Conservation (phyloP, 768 basidiomycete species). For the Phaeotremella fagi region DNA sequence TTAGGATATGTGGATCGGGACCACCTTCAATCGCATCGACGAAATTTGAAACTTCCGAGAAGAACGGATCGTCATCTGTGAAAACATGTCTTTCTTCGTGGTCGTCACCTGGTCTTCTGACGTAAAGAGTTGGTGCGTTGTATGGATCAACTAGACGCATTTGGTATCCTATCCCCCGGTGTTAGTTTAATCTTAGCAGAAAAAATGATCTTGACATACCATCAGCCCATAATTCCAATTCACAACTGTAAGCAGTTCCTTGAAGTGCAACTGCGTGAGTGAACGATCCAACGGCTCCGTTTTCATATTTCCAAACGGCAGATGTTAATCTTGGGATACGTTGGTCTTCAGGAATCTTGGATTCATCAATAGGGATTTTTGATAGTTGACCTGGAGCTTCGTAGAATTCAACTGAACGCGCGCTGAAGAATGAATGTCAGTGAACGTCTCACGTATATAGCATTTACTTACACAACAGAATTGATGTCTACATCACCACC, state of each 20-base stretch:
- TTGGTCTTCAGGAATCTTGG: slow-evolving; percentile 74
- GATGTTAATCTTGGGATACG: slow-evolving; percentile 90
- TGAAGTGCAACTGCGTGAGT: slow-evolving; percentile 87
- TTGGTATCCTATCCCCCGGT: slow-evolving; percentile 61
- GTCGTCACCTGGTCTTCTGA: slow-evolving; percentile 53
- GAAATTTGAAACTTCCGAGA: slow-evolving; percentile 85
- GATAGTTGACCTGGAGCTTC: slow-evolving; percentile 80
- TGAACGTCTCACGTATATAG: not conserved
- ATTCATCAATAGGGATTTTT: slow-evolving; percentile 78
- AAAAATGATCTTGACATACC: slow-evolving; percentile 52
- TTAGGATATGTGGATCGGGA: slow-evolving; percentile 74
- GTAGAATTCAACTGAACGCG: slow-evolving; percentile 87
- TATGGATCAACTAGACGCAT: slow-evolving; percentile 67
- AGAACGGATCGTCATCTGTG: slow-evolving; percentile 51
- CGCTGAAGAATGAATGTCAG: slow-evolving; percentile 20
- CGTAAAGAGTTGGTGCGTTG: slow-evolving; percentile 78
- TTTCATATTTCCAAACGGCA: slow-evolving; percentile 96
- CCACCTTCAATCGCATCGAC: slow-evolving; percentile 85
- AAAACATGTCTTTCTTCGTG: slow-evolving; percentile 47
- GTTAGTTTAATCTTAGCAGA: not conserved
- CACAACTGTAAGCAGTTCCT: slow-evolving; percentile 87
- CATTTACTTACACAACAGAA: slow-evolving; percentile 51
- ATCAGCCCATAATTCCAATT: slow-evolving; percentile 89
- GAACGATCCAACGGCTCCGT: slow-evolving; percentile 87
- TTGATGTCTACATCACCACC: slow-evolving; percentile 89